Evolutionary conservation across 768 basidiomycete genomes (phyloP).

Genomic region (Strobilomyces echinocephalus): DNA sequence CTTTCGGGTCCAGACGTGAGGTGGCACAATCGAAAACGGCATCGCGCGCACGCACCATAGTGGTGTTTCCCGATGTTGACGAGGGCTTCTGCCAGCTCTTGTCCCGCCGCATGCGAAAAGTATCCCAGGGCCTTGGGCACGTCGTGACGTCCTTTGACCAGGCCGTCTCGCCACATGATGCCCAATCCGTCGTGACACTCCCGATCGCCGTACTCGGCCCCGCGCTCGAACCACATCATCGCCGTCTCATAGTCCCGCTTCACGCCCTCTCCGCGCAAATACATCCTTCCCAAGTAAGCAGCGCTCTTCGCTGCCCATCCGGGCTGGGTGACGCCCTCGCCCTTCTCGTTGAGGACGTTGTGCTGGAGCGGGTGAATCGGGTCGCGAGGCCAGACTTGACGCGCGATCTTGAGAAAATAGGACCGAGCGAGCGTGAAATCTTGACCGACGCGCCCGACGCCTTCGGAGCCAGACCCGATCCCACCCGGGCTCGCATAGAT

Average conservation of each 20-base stretch:
- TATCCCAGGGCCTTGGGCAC: conserved; percentile 55
- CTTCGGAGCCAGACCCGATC: conserved; percentile 81
- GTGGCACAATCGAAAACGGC: background rate
- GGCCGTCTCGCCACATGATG: conserved; percentile 87
- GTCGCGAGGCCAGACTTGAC: conserved; percentile 85
- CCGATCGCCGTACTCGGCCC: conserved; percentile 71
- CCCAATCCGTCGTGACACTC: conserved; percentile 90
- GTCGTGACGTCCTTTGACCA: conserved; percentile 68
- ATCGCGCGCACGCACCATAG: conserved; percentile 41
- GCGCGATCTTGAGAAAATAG: conserved; percentile 83
- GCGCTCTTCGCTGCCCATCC: conserved; percentile 75
- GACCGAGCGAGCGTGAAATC: conserved; percentile 71
- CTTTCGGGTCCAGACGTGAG: conserved; percentile 36
- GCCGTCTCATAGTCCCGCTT: conserved; percentile 70
- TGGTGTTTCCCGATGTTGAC: conserved; percentile 85
- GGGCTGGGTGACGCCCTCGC: conserved; percentile 46
- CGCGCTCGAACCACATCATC: conserved; percentile 94
- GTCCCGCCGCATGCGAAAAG: conserved; percentile 76
- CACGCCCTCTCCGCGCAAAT: conserved; percentile 87
- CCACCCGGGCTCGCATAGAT: conserved; percentile 80
- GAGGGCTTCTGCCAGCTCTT: conserved; percentile 89
- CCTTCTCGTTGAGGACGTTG: conserved; percentile 40
- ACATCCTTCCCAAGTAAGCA: conserved; percentile 90
- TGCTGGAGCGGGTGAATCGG: conserved; percentile 50
- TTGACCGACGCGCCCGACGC: conserved; percentile 82